These are phyloP conservation scores for Yamadazyma sp. DNA, from an alignment of 1,139 yeast species.

Conservation along the genomic window DNA sequence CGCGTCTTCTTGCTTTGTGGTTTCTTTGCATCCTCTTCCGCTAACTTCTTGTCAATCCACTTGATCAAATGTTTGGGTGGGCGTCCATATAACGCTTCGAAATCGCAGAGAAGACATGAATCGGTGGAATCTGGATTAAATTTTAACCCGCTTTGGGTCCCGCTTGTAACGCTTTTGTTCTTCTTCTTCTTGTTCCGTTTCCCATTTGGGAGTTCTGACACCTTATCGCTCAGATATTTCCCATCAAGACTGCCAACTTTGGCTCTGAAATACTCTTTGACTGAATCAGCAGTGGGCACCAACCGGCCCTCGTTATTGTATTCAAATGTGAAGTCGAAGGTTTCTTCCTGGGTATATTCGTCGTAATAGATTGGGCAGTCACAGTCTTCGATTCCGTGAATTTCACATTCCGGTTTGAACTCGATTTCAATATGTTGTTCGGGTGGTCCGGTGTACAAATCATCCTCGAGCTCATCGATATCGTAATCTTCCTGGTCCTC, in stretches of 20 bases:
- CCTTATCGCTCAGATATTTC: constrained; percentile 7
- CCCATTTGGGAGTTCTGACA: constrained; percentile 10
- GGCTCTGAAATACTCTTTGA: constrained; percentile 37
- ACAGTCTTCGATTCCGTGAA: constrained; percentile 32
- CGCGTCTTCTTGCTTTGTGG: constrained; percentile 2
- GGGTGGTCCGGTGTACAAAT: constrained; percentile 26
- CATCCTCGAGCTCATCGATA: constrained; percentile 33
- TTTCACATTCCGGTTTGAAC: constrained; percentile 33
- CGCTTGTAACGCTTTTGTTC: constrained; percentile 7
- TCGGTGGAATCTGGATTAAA: constrained; percentile 16
- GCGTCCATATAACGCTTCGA: constrained; percentile 16
- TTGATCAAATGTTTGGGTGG: constrained; percentile 24
- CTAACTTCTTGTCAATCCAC: constrained; percentile 7
- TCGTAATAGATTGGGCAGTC: constrained; percentile 31
- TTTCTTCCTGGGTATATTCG: constrained; percentile 27
- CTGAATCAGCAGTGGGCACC: constrained; percentile 41
- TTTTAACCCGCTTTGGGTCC: not conserved
- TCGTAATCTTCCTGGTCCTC: constrained; percentile 39
- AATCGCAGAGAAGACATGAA: constrained; percentile 18
- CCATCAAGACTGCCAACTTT: constrained; percentile 21
- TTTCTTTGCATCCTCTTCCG: constrained; percentile 4
- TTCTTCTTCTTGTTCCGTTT: constrained; percentile 14
- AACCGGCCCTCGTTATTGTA: constrained; percentile 44
- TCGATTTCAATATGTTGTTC: constrained; percentile 47
- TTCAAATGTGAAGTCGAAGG: constrained; percentile 47